Evolutionary conservation across 2,329 filamentous ascomycete genomes (phyloP), one percentile per base, ranked within the genome.

Genomic region (Trichoderma semiorbis): DNA sequence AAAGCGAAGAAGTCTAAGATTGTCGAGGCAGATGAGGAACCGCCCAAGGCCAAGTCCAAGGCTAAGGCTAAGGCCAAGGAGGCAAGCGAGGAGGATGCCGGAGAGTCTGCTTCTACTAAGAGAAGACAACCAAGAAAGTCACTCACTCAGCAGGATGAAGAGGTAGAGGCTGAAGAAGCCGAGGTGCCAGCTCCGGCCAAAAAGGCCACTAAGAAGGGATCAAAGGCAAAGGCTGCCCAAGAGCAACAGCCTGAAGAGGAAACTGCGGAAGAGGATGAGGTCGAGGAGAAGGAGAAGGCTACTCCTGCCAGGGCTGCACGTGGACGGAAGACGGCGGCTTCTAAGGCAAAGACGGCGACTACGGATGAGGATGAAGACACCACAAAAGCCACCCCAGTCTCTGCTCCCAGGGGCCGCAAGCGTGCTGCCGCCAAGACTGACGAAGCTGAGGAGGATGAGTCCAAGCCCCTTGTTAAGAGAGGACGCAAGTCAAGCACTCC

Each of bases 1-100:
- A 82, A 80, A 74, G 75, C 79, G 26, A 83, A 80, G 75, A 78
- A 79, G 62, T 66, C 74, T 55, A 77, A 79, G 73, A 75, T 76
- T 16, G 60, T 50, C 32, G 75, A 78, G 73, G 72, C 64, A n/a
- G 74, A 74, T 24, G 75, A 78, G 18, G 73, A 75, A 36, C 76
- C 75, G 75, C 21, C 73, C 76, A 67, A 67, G 70, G 70, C 75
- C 64, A 75, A 78, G 28, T 67, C 73, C 26, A 79, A 78, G 66
- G 61, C 74, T 32, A 78, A 74, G 62, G 43, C 69, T 24, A 74
- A 74, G 70, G 43, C 62, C 12, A 69, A 75, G 53, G 65, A 34
- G 21, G 62, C 14, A 24, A 28, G 30, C 18, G 53, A 69, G 36
- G 63, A n/a, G 18, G 60, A 71, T 32, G 53, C 26, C 10, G 7